Evolutionary conservation across 495 filamentous ascomycete species (phyloP).

Genomic region (Trichocladium antarcticum): DNA sequence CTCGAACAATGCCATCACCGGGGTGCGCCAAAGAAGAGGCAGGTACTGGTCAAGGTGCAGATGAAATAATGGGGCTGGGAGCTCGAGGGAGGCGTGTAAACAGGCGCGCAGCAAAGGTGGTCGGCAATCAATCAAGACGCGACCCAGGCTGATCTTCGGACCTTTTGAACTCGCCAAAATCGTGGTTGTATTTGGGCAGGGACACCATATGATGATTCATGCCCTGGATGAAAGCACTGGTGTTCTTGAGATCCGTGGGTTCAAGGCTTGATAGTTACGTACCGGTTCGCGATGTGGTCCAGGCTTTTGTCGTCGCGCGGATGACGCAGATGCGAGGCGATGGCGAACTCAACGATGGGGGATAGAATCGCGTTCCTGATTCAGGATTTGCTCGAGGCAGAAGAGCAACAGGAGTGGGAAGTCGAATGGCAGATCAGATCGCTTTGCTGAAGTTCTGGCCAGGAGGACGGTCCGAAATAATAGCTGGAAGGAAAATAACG

Average conservation of each 20-base stretch:
- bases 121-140: background rate
- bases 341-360: background rate
- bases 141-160: background rate
- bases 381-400: background rate
- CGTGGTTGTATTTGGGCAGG: no score
- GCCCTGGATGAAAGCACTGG: constrained; percentile 4
- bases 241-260: constrained; percentile 14
- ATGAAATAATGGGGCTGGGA: no score
- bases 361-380: background rate
- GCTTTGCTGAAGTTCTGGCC: background rate
- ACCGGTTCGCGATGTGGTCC: constrained; percentile 9
- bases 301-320: background rate
- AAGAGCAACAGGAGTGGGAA: background rate
- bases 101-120: no score
- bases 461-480: constrained; percentile 13
- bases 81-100: no score
- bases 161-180: background rate
- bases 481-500: constrained; percentile 20
- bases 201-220: no score
- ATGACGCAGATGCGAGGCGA: background rate
- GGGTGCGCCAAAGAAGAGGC: no score
- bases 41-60: no score
- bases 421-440: background rate
- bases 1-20: no score
- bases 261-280: constrained; percentile 3